phyloP scores from a whole-genome alignment of 2,329 filamentous ascomycete species.

The Setomelanomma holmii region DNA sequence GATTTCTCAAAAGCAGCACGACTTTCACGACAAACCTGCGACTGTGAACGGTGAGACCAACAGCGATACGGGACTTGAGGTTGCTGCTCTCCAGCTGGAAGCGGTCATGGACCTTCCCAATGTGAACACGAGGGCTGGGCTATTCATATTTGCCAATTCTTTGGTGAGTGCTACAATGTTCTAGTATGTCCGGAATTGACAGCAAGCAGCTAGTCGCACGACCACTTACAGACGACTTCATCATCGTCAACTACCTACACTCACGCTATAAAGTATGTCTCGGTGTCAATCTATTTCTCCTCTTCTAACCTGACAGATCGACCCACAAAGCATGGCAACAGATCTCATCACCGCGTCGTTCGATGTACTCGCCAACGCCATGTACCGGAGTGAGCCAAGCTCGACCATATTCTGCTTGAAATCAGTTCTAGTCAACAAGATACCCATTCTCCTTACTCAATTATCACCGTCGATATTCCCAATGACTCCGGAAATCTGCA shows the following conservation, averaged over 20 bases:
- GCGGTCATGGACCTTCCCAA: conserved; percentile 70
- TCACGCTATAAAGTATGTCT: conserved; percentile 78
- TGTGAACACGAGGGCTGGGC: conserved; percentile 77
- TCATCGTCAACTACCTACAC: conserved; percentile 79
- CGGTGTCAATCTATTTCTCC: neutral
- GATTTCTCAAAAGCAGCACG: conserved; percentile 50
- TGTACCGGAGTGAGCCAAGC: conserved; percentile 71
- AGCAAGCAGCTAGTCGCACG: conserved; percentile 74
- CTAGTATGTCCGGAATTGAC: conserved; percentile 38
- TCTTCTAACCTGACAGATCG: conserved; percentile 60
- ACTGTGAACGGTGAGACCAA: conserved; percentile 52
- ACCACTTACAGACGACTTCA: conserved; percentile 81
- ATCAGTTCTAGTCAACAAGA: conserved; percentile 82
- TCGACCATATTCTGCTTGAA: conserved; percentile 75
- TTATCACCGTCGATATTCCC: conserved; percentile 66
- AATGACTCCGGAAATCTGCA: conserved; percentile 68
- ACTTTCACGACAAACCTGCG: conserved; percentile 53
- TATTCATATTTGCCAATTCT: conserved; percentile 86
- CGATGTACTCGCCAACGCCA: conserved; percentile 85
- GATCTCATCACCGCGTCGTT: conserved; percentile 90
- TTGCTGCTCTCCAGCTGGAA: conserved; percentile 60
- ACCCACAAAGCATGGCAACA: conserved; percentile 77
- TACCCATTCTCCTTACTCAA: conserved; percentile 67
- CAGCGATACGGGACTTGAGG: conserved; percentile 48
- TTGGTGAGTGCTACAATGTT: conserved; percentile 61